Percentiles rank a stretch among this genome's conserved stretches.
phyloP scores from a whole-genome alignment of 2,329 filamentous ascomycete species.

The Pezizomycotina sp. region DNA sequence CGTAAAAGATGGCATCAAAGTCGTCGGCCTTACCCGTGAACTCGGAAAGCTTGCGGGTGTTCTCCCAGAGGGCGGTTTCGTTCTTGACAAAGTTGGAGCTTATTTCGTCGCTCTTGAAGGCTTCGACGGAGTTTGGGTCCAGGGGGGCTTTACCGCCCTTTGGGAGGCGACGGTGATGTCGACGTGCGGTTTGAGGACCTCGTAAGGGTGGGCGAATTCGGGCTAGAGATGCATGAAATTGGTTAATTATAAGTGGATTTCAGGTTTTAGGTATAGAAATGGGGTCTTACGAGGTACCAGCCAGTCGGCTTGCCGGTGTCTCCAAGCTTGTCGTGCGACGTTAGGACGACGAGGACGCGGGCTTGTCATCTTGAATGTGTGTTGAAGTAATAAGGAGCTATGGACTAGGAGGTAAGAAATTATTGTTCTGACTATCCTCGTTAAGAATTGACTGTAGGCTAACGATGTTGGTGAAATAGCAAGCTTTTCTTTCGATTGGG shows the following conservation, averaged over 20 bases:
- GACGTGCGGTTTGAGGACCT: slow-evolving; percentile 39
- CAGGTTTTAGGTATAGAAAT: not conserved
- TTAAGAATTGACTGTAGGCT: no score
- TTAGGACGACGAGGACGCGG: slow-evolving; percentile 52
- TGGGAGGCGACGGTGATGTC: slow-evolving; percentile 46
- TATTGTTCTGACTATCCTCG: no score
- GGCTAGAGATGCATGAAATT: slow-evolving; percentile 26
- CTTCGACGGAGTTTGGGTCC: slow-evolving; percentile 41
- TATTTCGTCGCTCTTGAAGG: slow-evolving; percentile 39
- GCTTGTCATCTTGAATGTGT: slow-evolving; percentile 12
- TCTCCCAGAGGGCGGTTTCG: slow-evolving; percentile 45
- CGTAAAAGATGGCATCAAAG: slow-evolving; percentile 47
- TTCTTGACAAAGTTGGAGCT: slow-evolving; percentile 40
- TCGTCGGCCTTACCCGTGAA: slow-evolving; percentile 42
- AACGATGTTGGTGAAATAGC: no score
- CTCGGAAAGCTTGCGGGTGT: slow-evolving; percentile 42
- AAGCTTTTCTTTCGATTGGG: no score
- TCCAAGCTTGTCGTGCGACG: slow-evolving; percentile 41
- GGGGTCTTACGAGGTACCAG: slow-evolving; percentile 46
- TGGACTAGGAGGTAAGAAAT: no score
- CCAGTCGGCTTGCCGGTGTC: slow-evolving; percentile 42
- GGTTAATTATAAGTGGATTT: slow-evolving; percentile 2
- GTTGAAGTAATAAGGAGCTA: no score
- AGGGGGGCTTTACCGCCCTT: slow-evolving; percentile 45
- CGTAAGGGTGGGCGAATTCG: slow-evolving; percentile 49